Percentiles rank a stretch among this genome's conserved stretches.
These are phyloP conservation scores for Exophiala lecanii-corni DNA, from an alignment of 2,329 filamentous ascomycete genomes.

Conservation along the genomic window DNA sequence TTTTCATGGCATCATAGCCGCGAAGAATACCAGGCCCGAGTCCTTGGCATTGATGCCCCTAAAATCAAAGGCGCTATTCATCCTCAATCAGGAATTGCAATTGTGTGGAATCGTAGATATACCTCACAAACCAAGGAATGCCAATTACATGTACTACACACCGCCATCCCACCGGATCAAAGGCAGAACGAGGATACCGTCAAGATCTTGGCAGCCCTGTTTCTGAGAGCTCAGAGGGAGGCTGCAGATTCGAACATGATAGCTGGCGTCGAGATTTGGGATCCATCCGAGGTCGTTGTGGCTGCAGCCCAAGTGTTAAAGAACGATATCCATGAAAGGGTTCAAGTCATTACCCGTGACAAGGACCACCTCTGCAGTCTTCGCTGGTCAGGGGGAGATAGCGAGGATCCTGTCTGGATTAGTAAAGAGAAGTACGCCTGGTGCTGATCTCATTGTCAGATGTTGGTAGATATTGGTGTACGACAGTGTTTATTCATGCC, in stretches of 20 bases:
- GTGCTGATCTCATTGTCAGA: too few species aligned
- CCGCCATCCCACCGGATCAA: slow-evolving; percentile 35
- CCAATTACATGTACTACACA: slow-evolving; percentile 41
- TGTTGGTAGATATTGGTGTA: too few species aligned
- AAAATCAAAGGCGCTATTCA: slow-evolving; percentile 64
- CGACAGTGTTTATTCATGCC: too few species aligned
- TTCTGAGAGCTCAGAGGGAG: slow-evolving; percentile 64
- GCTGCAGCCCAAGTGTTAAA: slow-evolving; percentile 35
- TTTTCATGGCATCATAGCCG: slow-evolving; percentile 75
- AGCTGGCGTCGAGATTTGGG: slow-evolving; percentile 73
- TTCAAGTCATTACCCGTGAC: slow-evolving; percentile 41
- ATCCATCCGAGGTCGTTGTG: slow-evolving; percentile 57
- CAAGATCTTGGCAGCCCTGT: slow-evolving; percentile 55
- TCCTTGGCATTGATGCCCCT: slow-evolving; percentile 50
- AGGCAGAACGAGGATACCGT: slow-evolving; percentile 23
- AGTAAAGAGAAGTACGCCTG: slow-evolving; percentile 48
- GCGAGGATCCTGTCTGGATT: slow-evolving; percentile 42
- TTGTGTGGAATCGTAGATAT: slow-evolving; percentile 37
- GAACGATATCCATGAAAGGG: slow-evolving; percentile 26
- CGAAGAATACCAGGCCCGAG: slow-evolving; percentile 69
- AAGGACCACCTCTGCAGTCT: slow-evolving; percentile 44
- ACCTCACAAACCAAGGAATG: slow-evolving; percentile 34
- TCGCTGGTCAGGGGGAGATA: slow-evolving; percentile 40
- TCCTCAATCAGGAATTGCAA: slow-evolving; percentile 28
- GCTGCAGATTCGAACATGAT: slow-evolving; percentile 65